These are phyloP conservation scores for Verticillium longisporum DNA, from an alignment of 2,329 filamentous ascomycete species.

Conservation along the genomic window DNA sequence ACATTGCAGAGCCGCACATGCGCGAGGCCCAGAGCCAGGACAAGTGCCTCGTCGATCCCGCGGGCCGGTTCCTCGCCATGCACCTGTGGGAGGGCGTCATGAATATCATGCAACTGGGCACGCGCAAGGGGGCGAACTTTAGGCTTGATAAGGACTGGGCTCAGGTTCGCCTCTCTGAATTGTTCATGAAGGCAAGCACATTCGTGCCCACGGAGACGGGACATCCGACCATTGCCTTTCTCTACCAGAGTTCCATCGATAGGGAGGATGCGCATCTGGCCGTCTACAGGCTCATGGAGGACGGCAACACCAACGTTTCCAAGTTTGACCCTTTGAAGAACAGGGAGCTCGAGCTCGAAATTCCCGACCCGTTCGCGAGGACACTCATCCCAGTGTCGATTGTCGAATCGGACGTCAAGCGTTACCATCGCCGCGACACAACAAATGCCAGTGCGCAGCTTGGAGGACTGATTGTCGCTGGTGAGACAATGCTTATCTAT, in stretches of 20 bases:
- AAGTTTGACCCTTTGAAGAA: constrained; percentile 49
- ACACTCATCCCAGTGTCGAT: constrained; percentile 57
- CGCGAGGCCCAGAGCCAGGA: constrained; percentile 78
- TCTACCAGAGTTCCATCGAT: constrained; percentile 49
- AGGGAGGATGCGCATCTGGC: constrained; percentile 47
- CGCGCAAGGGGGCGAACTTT: constrained; percentile 34
- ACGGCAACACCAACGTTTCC: constrained; percentile 46
- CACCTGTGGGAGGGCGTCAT: constrained; percentile 55
- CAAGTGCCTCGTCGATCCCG: constrained; percentile 77
- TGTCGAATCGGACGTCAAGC: constrained; percentile 47
- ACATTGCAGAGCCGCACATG: constrained; percentile 53
- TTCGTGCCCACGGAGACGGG: constrained; percentile 53
- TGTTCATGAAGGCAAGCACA: constrained; percentile 51
- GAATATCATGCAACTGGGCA: constrained; percentile 45
- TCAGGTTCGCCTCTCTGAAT: constrained; percentile 50
- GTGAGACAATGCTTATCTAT: constrained; percentile 78
- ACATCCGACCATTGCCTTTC: constrained; percentile 50
- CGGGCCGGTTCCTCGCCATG: constrained; percentile 52
- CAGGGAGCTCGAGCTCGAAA: constrained; percentile 45
- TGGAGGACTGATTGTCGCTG: constrained; percentile 67
- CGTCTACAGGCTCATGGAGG: constrained; percentile 54
- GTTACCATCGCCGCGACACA: constrained; percentile 52
- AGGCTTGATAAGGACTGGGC: constrained; percentile 40
- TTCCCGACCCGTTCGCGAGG: constrained; percentile 48
- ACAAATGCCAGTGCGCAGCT: constrained; percentile 47